These are phyloP conservation scores for Paramarasmius palmivorus DNA, from an alignment of 1,284 basidiomycete species.

Conservation along the genomic window DNA sequence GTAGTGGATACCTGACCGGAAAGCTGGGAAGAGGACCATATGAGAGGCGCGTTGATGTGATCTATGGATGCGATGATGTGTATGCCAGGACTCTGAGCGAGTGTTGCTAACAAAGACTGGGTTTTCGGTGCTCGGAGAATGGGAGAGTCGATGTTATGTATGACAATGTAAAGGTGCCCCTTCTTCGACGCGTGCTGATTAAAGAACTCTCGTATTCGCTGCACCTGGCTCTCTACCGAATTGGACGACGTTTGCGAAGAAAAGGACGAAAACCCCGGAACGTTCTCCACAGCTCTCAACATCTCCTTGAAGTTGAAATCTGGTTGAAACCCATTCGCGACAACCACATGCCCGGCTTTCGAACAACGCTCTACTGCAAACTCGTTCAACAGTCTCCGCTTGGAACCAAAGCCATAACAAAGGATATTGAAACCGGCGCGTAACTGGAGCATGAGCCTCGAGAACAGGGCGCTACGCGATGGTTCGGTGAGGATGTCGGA, in stretches of 20 bases:
- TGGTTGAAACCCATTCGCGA: conserved; percentile 82
- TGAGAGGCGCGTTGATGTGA: conserved; percentile 77
- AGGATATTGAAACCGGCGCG: conserved; percentile 82
- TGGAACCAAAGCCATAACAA: conserved; percentile 88
- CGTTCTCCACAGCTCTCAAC: conserved; percentile 62
- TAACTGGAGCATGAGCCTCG: conserved; percentile 71
- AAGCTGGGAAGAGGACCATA: conserved; percentile 72
- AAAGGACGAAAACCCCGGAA: conserved; percentile 52
- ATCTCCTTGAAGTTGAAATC: conserved; percentile 71
- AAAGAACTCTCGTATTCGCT: conserved; percentile 65
- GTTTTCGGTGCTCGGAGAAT: conserved; percentile 64
- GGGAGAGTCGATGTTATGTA: conserved; percentile 87
- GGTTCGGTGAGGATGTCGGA: conserved; percentile 33
- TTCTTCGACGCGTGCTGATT: conserved; percentile 26
- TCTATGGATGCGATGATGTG: conserved; percentile 85
- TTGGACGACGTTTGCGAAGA: conserved; percentile 30
- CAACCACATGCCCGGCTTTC: conserved; percentile 67
- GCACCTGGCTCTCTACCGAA: conserved; percentile 60
- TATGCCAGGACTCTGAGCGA: conserved; percentile 72
- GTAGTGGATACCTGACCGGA: conserved; percentile 23
- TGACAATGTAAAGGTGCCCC: conserved; percentile 67
- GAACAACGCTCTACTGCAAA: conserved; percentile 63
- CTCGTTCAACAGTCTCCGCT: conserved; percentile 70
- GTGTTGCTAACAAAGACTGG: conserved; percentile 63
- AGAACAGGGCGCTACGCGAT: conserved; percentile 46